Evolutionary conservation across 805 yeast species (phyloP), one percentile per base, ranked within the genome.

Genomic region (Candida chilensis): DNA sequence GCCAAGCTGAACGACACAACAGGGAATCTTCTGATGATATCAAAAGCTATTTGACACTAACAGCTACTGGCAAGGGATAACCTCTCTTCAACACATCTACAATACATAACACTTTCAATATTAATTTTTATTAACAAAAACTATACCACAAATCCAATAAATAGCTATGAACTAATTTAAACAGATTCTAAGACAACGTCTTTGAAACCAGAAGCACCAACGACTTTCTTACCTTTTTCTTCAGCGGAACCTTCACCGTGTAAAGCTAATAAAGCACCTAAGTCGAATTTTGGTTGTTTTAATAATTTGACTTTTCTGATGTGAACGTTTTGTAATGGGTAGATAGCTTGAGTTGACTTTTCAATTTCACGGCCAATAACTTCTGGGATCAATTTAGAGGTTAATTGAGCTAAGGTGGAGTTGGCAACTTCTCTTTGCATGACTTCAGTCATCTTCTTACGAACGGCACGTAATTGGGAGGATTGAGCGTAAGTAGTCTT

Each of bases 281-380:
- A 80, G 68, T 90, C 97, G 78, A 88, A 86, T 76, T 88, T 90
- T 66, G 97, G 97, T 73, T 82, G 94, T 75, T 90, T 90, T 71
- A 90, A 85, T 65, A 90, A 78, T 79, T 90, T 90, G 57, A 90
- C 96, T 76, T 90, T 90, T 80, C 96, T 88, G 69, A 90, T 84
- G 81, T 87, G 94, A 60, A 88, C 94, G 75, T 90, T 87, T 76
- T 90, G 97, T 65, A 90, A 80, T 60, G 97, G 97, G 81, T 73
- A 87, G 74, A 88, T 84, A 54, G 84, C 72, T 68, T 81, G 87
- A 49, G 96, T 84, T 45, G 95, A 78, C 76, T 87, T 88, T 74
- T 87, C 95, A 57, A 88, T 90, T 71, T 90, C 97, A 71, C 95
- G 90, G 64, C 95, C 95, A 64, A 88, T 88, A 51, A 90, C 95